A percentile compares a stretch with the other conserved stretches of the same genome.
These are phyloP conservation scores for Ogataea parapolymorpha DNA, from an alignment of 805 yeast species.

Conservation along the genomic window DNA sequence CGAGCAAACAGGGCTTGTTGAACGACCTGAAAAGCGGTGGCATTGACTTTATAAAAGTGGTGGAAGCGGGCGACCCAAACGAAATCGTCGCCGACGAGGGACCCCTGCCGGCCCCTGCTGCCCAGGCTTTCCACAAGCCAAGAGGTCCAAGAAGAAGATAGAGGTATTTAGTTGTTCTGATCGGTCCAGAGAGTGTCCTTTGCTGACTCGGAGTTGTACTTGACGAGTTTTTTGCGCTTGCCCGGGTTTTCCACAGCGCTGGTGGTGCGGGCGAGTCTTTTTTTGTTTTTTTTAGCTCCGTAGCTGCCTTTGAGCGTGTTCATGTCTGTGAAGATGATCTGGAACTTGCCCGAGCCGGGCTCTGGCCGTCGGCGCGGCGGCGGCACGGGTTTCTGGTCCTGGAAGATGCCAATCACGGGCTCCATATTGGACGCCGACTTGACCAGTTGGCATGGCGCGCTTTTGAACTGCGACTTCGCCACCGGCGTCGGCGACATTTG, in stretches of 20 bases:
- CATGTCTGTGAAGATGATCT: conserved; percentile 44
- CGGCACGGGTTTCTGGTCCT: conserved; percentile 20
- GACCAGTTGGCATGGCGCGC: conserved; percentile 28
- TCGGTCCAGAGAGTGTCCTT: conserved; percentile 6
- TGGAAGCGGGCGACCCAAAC: conserved; percentile 72
- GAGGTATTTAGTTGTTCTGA: neutral
- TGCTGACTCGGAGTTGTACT: conserved; percentile 16
- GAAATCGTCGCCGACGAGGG: conserved; percentile 56
- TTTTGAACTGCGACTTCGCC: conserved; percentile 27
- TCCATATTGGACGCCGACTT: conserved; percentile 27
- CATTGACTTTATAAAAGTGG: conserved; percentile 40
- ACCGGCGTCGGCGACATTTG: conserved; percentile 34
- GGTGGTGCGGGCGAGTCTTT: conserved; percentile 17
- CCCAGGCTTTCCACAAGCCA: conserved; percentile 51
- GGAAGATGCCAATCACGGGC: conserved; percentile 34
- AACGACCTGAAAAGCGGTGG: conserved; percentile 43
- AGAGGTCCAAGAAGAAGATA: conserved; percentile 64
- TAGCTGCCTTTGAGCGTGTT: conserved; percentile 25
- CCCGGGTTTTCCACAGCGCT: conserved; percentile 14
- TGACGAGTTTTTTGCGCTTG: conserved; percentile 14
- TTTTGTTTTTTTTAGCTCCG: conserved; percentile 15
- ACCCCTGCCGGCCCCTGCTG: conserved; percentile 9
- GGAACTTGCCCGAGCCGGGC: conserved; percentile 40
- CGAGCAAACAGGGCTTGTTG: conserved; percentile 64
- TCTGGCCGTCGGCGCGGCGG: conserved; percentile 6